These are phyloP conservation scores for Afroboletus lepidellus DNA, from an alignment of 1,284 basidiomycete species.

Conservation along the genomic window DNA sequence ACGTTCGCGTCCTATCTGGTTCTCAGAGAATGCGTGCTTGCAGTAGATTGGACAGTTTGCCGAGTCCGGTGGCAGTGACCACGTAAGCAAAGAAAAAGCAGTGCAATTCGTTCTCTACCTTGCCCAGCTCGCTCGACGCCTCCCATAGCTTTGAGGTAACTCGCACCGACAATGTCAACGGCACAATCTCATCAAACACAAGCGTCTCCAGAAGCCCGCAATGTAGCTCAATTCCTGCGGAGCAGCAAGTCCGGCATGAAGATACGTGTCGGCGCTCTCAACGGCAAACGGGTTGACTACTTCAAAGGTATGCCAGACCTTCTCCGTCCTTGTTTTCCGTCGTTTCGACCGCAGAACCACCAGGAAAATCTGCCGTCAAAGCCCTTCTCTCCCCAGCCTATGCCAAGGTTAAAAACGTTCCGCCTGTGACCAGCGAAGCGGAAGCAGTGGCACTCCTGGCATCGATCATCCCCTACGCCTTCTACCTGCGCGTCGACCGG, in stretches of 20 bases:
- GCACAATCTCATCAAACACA: constrained; percentile 69
- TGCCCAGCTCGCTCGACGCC: neutral
- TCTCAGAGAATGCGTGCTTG: constrained; percentile 70
- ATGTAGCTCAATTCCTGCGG: constrained; percentile 82
- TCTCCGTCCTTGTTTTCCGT: neutral
- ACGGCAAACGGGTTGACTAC: constrained; percentile 95
- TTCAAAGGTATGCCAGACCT: constrained; percentile 72
- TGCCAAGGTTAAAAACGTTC: constrained; percentile 84
- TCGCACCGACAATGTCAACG: constrained; percentile 28
- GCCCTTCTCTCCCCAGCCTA: constrained; percentile 90
- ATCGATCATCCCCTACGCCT: constrained; percentile 79
- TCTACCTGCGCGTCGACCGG: constrained; percentile 88
- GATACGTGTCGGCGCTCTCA: constrained; percentile 84
- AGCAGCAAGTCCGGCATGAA: constrained; percentile 87
- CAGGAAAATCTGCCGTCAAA: constrained; percentile 91
- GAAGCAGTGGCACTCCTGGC: constrained; percentile 75
- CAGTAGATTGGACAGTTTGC: no score
- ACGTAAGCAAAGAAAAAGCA: constrained; percentile 13
- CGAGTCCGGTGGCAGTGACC: no score
- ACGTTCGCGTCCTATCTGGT: neutral
- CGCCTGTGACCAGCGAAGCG: constrained; percentile 71
- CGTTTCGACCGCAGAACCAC: neutral
- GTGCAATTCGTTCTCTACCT: neutral
- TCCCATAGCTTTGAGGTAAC: neutral
- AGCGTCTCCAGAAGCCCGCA: constrained; percentile 74